These are phyloP conservation scores for Hypsizygus ulmarius DNA, from an alignment of 1,284 basidiomycete genomes.

Conservation along the genomic window DNA sequence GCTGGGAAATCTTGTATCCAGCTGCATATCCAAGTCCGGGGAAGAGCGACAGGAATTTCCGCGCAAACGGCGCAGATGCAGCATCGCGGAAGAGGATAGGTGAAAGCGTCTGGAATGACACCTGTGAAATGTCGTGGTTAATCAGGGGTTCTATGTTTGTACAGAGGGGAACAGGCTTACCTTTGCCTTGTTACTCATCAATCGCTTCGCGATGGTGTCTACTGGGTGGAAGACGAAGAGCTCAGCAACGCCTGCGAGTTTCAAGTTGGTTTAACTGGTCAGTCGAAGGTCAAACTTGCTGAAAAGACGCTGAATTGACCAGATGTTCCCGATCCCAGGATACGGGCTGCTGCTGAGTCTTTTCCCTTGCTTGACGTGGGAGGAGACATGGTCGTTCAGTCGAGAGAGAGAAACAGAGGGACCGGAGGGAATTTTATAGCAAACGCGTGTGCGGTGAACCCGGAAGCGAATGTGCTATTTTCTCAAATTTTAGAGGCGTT, in stretches of 20 bases:
- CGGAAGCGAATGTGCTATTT: conserved; percentile 8
- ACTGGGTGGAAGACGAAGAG: conserved; percentile 89
- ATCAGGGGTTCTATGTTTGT: neutral
- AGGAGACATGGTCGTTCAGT: conserved; percentile 54
- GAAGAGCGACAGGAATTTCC: conserved; percentile 89
- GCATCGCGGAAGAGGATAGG: conserved; percentile 88
- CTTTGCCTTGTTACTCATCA: conserved; percentile 96
- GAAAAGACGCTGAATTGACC: conserved; percentile 47
- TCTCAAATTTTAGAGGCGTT: conserved; percentile 18
- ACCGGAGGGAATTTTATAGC: conserved; percentile 8
- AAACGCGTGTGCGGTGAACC: conserved; percentile 16
- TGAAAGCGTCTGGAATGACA: conserved; percentile 61
- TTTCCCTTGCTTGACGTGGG: conserved; percentile 60
- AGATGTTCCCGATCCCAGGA: conserved; percentile 90
- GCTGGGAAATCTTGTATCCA: conserved; percentile 93
- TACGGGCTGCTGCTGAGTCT: conserved; percentile 88
- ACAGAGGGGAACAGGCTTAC: conserved; percentile 32
- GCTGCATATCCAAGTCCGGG: conserved; percentile 98
- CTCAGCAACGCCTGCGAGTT: conserved; percentile 81
- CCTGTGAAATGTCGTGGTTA: conserved; percentile 37
- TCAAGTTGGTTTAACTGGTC: neutral
- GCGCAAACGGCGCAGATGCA: conserved; percentile 65
- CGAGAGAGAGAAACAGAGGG: conserved; percentile 11
- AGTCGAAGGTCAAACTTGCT: conserved; percentile 7
- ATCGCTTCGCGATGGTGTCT: conserved; percentile 94